These are phyloP conservation scores for Dothidotthia symphoricarpi DNA, from an alignment of 2,329 filamentous ascomycete species.

Conservation along the genomic window DNA sequence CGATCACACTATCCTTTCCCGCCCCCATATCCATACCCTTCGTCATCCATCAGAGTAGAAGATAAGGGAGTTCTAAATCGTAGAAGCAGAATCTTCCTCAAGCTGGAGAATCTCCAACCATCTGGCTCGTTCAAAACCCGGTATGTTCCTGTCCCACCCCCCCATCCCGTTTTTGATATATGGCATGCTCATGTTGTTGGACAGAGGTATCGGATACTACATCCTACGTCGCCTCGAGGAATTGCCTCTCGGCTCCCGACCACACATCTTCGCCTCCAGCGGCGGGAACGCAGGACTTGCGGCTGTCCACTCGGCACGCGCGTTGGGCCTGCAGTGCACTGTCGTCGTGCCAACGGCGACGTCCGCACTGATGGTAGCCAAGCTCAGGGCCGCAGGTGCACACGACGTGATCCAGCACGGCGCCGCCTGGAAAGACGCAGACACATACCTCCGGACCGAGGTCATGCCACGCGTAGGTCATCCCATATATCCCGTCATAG, in stretches of 20 bases:
- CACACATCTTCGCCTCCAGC: constrained; percentile 73
- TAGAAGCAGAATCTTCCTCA: constrained; percentile 68
- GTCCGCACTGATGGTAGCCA: constrained; percentile 64
- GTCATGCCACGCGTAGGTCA: constrained; percentile 43
- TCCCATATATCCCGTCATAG: too few relatives aligned
- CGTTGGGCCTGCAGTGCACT: constrained; percentile 62
- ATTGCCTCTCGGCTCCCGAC: constrained; percentile 27
- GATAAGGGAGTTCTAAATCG: too few relatives aligned
- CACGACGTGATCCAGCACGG: constrained; percentile 66
- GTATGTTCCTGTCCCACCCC: constrained; percentile 59
- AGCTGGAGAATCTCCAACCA: constrained; percentile 78
- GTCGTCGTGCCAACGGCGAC: constrained; percentile 69
- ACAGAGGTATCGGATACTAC: constrained; percentile 66
- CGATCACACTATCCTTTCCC: constrained; percentile 35
- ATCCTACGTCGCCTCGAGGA: constrained; percentile 55
- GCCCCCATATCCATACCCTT: background rate
- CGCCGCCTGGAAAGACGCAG: constrained; percentile 65
- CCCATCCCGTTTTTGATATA: constrained; percentile 9
- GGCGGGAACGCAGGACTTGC: constrained; percentile 82
- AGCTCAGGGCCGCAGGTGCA: constrained; percentile 63
- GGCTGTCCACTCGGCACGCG: constrained; percentile 66
- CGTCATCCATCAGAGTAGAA: too few relatives aligned
- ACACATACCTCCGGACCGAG: constrained; percentile 60
- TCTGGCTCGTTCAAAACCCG: constrained; percentile 78
- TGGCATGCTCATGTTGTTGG: too few relatives aligned